phyloP scores from a whole-genome alignment of 495 filamentous ascomycete genomes.

The Penicillium cosmopolitanum region DNA sequence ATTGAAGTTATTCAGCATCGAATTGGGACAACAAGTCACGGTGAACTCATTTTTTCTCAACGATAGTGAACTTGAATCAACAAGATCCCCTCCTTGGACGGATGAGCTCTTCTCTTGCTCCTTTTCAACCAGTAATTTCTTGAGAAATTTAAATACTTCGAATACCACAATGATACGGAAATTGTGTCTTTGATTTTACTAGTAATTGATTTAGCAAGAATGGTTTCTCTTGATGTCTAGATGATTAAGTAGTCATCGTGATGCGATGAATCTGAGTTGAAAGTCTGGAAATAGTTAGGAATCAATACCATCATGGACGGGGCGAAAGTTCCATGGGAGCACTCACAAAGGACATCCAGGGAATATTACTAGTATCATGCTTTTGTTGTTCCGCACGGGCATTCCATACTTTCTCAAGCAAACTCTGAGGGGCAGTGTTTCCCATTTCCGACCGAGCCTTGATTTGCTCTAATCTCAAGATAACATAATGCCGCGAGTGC shows the following conservation, averaged over 20 bases:
- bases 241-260: constrained; percentile 36
- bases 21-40: too few species aligned
- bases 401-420: constrained; percentile 41
- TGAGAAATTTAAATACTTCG: background rate
- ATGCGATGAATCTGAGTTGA: constrained; percentile 14
- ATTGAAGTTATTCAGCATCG: too few species aligned
- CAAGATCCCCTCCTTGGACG: too few species aligned
- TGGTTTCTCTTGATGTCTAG: background rate
- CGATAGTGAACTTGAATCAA: too few species aligned
- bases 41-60: too few species aligned
- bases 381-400: constrained; percentile 30
- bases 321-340: background rate
- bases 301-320: background rate
- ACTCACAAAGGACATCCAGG: constrained; percentile 45
- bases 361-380: constrained; percentile 34
- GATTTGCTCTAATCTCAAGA: constrained; percentile 34
- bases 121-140: too few species aligned
- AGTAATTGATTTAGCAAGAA: background rate
- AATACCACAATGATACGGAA: background rate
- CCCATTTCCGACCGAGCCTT: constrained; percentile 36
- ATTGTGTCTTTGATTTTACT: background rate
- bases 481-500: constrained; percentile 40
- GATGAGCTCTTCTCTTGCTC: too few species aligned
- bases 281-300: constrained; percentile 23
- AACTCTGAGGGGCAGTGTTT: constrained; percentile 27